These are phyloP conservation scores for Fonsecaea nubica DNA, from an alignment of 2,329 filamentous ascomycete species.

Conservation along the genomic window DNA sequence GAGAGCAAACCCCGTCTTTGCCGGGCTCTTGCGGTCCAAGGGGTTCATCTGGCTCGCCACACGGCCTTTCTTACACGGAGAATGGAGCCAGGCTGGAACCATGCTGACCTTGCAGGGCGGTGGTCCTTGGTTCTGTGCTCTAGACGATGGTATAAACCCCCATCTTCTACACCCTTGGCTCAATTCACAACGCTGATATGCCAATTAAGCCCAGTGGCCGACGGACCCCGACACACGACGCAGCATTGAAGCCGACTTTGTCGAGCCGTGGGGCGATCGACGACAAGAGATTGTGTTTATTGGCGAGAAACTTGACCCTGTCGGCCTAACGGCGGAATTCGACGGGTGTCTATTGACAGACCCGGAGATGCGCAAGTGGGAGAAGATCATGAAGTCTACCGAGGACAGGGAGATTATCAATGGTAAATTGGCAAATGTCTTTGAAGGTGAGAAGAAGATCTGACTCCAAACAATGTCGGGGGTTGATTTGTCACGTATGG, in stretches of 20 bases:
- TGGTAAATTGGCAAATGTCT: slow-evolving; percentile 57
- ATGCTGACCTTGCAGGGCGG: slow-evolving; percentile 53
- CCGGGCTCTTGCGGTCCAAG: slow-evolving; percentile 51
- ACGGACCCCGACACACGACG: slow-evolving; percentile 56
- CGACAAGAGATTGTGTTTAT: slow-evolving; percentile 77
- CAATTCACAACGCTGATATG: too few species aligned
- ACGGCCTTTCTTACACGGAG: slow-evolving; percentile 50
- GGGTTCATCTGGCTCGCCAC: slow-evolving; percentile 56
- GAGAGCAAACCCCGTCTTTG: slow-evolving; percentile 47
- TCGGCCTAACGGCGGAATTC: slow-evolving; percentile 59
- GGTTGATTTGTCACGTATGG: background rate
- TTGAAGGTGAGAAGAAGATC: slow-evolving; percentile 49
- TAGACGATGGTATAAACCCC: slow-evolving; percentile 35
- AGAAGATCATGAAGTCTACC: slow-evolving; percentile 58
- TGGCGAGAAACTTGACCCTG: slow-evolving; percentile 66
- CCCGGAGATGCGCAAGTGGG: slow-evolving; percentile 63
- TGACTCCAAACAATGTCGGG: too few species aligned
- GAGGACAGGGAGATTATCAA: slow-evolving; percentile 51
- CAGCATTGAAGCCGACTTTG: slow-evolving; percentile 59
- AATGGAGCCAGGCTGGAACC: slow-evolving; percentile 55
- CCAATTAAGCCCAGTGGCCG: slow-evolving; percentile 57
- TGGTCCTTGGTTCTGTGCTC: slow-evolving; percentile 57
- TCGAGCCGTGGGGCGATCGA: slow-evolving; percentile 68
- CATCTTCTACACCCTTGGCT: too few species aligned
- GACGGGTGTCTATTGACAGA: slow-evolving; percentile 69